phyloP scores from a whole-genome alignment of 768 basidiomycete genomes.

The Pleurotus citrinopileatus region DNA sequence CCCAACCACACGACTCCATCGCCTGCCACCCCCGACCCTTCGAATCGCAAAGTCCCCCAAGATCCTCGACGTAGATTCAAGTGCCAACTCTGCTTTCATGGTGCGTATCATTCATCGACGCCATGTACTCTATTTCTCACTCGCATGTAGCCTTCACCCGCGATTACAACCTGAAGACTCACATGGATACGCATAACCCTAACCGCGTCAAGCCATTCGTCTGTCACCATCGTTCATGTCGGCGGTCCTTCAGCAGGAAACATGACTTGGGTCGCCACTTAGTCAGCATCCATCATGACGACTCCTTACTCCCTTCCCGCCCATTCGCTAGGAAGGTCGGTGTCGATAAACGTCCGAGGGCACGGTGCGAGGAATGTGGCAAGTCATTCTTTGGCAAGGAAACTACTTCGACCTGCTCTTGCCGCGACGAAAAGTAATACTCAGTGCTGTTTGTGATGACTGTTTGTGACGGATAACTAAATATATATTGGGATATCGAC shows the following conservation, averaged over 20 bases:
- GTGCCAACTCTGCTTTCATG: slow-evolving; percentile 71
- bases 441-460: no score
- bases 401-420: slow-evolving; percentile 56
- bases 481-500: slow-evolving; percentile 4
- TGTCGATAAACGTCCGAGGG: slow-evolving; percentile 59
- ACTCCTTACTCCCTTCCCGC: slow-evolving; percentile 42
- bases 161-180: slow-evolving; percentile 94
- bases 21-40: slow-evolving; percentile 38
- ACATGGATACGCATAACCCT: slow-evolving; percentile 93
- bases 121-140: slow-evolving; percentile 7
- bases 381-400: slow-evolving; percentile 60
- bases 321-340: slow-evolving; percentile 52
- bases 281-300: slow-evolving; percentile 80
- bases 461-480: neutral
- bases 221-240: slow-evolving; percentile 83
- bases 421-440: slow-evolving; percentile 63
- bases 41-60: slow-evolving; percentile 45
- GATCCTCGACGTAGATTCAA: slow-evolving; percentile 80
- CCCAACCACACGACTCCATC: slow-evolving; percentile 52
- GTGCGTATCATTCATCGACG: slow-evolving; percentile 33
- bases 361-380: slow-evolving; percentile 76
- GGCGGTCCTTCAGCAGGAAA: slow-evolving; percentile 90
- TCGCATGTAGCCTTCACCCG: slow-evolving; percentile 75
- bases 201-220: slow-evolving; percentile 86
- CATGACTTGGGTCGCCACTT: slow-evolving; percentile 92